Conservation (phyloP, 495 filamentous ascomycete species). For the Aspergillus haitiensis region DNA sequence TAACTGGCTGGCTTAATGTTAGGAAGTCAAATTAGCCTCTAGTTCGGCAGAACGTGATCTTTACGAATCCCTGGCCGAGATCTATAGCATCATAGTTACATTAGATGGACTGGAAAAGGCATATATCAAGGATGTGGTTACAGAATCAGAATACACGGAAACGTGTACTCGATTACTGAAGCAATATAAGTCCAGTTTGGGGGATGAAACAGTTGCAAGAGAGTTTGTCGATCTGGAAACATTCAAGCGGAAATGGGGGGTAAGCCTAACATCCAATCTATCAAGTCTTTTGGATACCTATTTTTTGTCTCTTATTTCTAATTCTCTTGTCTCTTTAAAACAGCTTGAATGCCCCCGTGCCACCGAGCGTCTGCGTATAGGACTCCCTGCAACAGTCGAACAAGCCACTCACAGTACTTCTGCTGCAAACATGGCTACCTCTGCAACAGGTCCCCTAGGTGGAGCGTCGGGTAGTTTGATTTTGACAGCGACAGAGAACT, state of each 20-base stretch:
- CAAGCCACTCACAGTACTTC: constrained; percentile 46
- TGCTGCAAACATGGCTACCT: constrained; percentile 41
- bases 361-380: constrained; percentile 86
- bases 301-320: constrained; percentile 10
- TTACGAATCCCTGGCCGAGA: constrained; percentile 92
- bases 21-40: constrained; percentile 91
- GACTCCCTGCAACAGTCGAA: constrained; percentile 71
- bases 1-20: constrained; percentile 25
- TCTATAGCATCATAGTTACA: constrained; percentile 96
- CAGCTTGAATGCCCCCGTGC: constrained; percentile 94
- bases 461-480: constrained; percentile 73
- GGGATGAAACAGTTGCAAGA: constrained; percentile 77
- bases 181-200: constrained; percentile 93
- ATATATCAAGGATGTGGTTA: constrained; percentile 92
- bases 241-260: constrained; percentile 93
- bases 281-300: not conserved
- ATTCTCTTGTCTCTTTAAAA: not conserved
- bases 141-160: constrained; percentile 89
- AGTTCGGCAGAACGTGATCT: constrained; percentile 86
- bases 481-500: constrained; percentile 88
- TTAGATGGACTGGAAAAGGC: constrained; percentile 95
- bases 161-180: constrained; percentile 90
- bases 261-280: constrained; percentile 43
- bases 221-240: constrained; percentile 86
- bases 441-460: constrained; percentile 38